These are phyloP conservation scores for Penicillium sp. DNA, from an alignment of 2,329 filamentous ascomycete genomes.

Conservation along the genomic window DNA sequence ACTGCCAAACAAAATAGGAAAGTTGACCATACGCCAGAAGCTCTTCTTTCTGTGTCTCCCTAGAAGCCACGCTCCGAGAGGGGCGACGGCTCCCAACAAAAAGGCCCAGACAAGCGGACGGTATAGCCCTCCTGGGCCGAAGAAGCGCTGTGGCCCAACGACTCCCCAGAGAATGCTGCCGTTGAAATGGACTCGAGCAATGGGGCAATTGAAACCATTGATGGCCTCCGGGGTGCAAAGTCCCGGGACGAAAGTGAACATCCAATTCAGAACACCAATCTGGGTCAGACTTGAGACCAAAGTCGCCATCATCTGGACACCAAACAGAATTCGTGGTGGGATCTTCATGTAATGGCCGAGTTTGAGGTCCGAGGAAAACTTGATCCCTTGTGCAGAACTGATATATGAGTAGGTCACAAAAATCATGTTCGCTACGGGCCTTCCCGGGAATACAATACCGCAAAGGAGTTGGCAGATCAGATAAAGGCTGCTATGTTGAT, in stretches of 20 bases:
- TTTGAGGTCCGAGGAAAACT: constrained; percentile 84
- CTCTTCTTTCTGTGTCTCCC: constrained; percentile 56
- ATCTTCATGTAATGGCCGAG: constrained; percentile 64
- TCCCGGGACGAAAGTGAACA: constrained; percentile 72
- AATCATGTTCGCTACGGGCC: constrained; percentile 88
- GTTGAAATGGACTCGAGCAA: constrained; percentile 86
- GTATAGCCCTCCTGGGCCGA: constrained; percentile 72
- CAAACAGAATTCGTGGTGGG: constrained; percentile 58
- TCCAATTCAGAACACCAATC: constrained; percentile 84
- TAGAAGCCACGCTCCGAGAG: constrained; percentile 71
- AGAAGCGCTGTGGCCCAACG: constrained; percentile 78
- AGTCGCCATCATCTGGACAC: constrained; percentile 58
- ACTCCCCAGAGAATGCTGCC: constrained; percentile 88
- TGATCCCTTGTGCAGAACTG: constrained; percentile 81
- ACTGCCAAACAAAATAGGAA: constrained; percentile 78
- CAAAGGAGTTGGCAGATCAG: constrained; percentile 83
- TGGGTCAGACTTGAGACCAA: constrained; percentile 74
- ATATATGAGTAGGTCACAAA: constrained; percentile 92
- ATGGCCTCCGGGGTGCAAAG: constrained; percentile 78
- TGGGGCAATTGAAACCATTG: constrained; percentile 83
- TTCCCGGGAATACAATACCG: constrained; percentile 76
- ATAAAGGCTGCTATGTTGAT: constrained; percentile 83
- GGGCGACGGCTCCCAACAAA: constrained; percentile 69
- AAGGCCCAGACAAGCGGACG: constrained; percentile 78
- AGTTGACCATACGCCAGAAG: constrained; percentile 71